phyloP scores from a whole-genome alignment of 208 protist species.

The Vickermania spadyakhi region DNA sequence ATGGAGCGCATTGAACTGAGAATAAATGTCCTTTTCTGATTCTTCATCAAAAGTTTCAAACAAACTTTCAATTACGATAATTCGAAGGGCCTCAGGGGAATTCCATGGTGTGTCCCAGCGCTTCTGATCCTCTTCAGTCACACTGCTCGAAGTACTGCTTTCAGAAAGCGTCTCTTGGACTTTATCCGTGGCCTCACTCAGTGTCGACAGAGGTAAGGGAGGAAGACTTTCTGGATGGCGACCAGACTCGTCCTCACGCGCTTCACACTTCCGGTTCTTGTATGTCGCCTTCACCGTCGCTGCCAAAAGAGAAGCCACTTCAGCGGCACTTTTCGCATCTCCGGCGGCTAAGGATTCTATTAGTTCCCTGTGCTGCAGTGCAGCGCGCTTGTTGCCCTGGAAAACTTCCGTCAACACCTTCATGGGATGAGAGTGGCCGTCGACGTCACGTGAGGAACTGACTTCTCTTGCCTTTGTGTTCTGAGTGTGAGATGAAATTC shows the following conservation, averaged over 20 bases:
- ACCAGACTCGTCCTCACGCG: not conserved
- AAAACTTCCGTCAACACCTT: constrained; percentile 60
- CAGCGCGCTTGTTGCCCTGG: constrained; percentile 37
- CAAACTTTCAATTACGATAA: constrained; percentile 69
- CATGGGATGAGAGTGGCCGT: constrained; percentile 71
- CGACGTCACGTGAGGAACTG: no score
- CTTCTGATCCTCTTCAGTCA: not conserved
- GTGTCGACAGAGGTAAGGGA: not conserved
- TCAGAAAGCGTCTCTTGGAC: not conserved
- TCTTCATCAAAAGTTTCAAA: constrained; percentile 56
- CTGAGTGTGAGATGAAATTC: no score
- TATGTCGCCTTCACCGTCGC: constrained; percentile 19
- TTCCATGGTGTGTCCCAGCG: no score
- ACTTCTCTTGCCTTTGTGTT: no score
- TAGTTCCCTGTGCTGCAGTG: constrained; percentile 65
- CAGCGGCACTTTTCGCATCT: constrained; percentile 42
- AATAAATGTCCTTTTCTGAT: not conserved
- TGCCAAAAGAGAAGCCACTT: constrained; percentile 58
- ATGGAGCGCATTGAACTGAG: constrained; percentile 18
- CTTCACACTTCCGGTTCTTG: not conserved
- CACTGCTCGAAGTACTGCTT: not conserved
- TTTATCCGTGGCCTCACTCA: not conserved
- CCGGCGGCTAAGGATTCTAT: constrained; percentile 54
- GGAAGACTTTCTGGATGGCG: no score
- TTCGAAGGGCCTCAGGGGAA: constrained; percentile 27